phyloP scores from a whole-genome alignment of 2,329 filamentous ascomycete genomes.

The Pseudogymnoascus sp. region DNA sequence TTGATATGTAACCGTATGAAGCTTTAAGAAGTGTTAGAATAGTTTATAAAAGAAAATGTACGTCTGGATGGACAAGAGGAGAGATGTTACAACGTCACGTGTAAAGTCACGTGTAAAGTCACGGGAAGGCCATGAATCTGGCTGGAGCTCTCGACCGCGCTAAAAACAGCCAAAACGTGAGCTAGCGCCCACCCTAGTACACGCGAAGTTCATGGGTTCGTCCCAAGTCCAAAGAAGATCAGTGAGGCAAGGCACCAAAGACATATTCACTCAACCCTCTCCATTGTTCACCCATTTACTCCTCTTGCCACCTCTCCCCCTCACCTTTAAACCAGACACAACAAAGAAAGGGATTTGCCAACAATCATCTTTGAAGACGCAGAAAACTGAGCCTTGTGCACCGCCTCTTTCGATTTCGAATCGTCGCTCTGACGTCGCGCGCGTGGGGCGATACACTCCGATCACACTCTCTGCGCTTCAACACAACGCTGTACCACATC shows the following conservation, averaged over 20 bases:
- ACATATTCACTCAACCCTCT: neutral
- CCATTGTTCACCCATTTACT: neutral
- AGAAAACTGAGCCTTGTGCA: neutral
- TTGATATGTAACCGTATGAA: neutral
- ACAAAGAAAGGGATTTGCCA: neutral
- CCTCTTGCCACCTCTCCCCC: neutral
- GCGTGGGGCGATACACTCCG: neutral
- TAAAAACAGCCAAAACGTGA: neutral
- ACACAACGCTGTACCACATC: neutral
- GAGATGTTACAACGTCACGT: neutral
- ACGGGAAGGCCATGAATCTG: neutral
- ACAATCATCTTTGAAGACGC: neutral
- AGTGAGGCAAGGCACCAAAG: neutral
- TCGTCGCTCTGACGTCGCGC: neutral
- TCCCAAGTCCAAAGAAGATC: slow-evolving; percentile 1
- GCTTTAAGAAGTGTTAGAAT: neutral
- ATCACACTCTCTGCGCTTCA: neutral
- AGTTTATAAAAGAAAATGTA: neutral
- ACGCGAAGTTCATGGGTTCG: slow-evolving; percentile 1
- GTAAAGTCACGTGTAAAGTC: neutral
- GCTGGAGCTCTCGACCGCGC: neutral
- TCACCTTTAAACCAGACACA: neutral
- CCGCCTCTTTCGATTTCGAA: neutral
- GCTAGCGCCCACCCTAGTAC: neutral
- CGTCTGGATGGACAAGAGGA: neutral